Base-by-base conservation (phyloP, 768 basidiomycete genomes). In the Chalciporus chontae region DNA sequence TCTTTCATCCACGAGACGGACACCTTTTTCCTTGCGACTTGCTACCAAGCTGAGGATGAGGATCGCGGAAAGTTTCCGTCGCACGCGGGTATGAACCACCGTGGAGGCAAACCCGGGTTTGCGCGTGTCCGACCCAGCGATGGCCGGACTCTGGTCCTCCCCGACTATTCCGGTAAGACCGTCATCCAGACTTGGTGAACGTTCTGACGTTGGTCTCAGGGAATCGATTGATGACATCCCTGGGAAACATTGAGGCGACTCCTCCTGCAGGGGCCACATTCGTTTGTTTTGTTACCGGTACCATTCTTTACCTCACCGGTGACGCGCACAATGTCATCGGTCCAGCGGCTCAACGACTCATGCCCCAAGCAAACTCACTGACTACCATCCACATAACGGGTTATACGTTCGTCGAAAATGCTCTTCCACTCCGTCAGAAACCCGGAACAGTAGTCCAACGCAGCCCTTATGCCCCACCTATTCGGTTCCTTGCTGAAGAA, bases 291-390 rank as follows among this genome's bases (percentile, higher is more conserved):
- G 63, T 61, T 2, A 73, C 73, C 0, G 84, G 85, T 8, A 67
- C 78, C 42, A 70, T 87, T n/a, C 72, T 86, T 5, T 87, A 87
- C 55, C 61, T 85, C 27, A 85, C 85, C 3, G 84, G 84, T 5
- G 62, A 67, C 1, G 84, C 83, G 3, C 65, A 65, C 18, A 84
- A 77, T 44, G 57, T 78, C 21, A 61, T 79, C 21, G 82, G 78
- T 8, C 29, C 23, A 5, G 44, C 50, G 0, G 76, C 72, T 1
- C 73, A 72, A 32, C 55, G 57, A 5, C 56, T 84, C 37, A 83
- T 86, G 83, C 82, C 81, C 4, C 69, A 77, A 9, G 76, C 77
- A 36, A 75, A 78, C 37, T 65, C 72, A 2, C 60, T 85, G 19
- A 83, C 80, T 0, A 69, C 74, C 2, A 39, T 85, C 40, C 54